Evolutionary conservation across 2,329 filamentous ascomycete genomes (phyloP).

Genomic region (Penicillium freii): DNA sequence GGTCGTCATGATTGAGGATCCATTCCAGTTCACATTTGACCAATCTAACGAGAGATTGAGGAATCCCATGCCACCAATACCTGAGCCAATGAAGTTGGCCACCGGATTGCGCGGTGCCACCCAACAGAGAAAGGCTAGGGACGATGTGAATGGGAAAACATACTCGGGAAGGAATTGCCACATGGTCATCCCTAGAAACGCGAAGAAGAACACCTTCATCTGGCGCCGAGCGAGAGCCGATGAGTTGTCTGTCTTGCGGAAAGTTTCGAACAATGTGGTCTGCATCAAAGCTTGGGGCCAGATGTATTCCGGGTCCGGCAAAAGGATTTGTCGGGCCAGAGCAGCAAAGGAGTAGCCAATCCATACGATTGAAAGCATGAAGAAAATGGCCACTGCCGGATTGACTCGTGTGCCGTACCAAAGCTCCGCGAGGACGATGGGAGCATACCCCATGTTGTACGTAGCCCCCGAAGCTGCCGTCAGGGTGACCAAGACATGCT

Average conservation of each 20-base stretch:
- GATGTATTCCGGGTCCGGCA: slow-evolving; percentile 58
- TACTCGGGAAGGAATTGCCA: slow-evolving; percentile 65
- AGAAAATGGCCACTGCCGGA: slow-evolving; percentile 56
- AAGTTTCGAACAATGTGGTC: slow-evolving; percentile 58
- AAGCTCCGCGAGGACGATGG: slow-evolving; percentile 56
- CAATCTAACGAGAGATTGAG: slow-evolving; percentile 61
- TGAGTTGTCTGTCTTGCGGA: slow-evolving; percentile 49
- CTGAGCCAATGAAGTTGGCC: slow-evolving; percentile 61
- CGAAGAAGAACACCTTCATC: slow-evolving; percentile 57
- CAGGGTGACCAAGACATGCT: slow-evolving; percentile 58
- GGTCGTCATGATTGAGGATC: slow-evolving; percentile 52
- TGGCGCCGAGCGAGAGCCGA: slow-evolving; percentile 52
- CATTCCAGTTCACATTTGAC: slow-evolving; percentile 58
- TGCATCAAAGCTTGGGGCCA: slow-evolving; percentile 57
- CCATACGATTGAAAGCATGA: slow-evolving; percentile 60
- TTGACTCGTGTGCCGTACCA: slow-evolving; percentile 56
- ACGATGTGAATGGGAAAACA: slow-evolving; percentile 59
- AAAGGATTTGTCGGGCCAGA: slow-evolving; percentile 55
- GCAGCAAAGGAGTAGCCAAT: slow-evolving; percentile 60
- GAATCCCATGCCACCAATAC: slow-evolving; percentile 62
- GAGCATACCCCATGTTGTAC: slow-evolving; percentile 52
- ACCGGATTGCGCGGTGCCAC: slow-evolving; percentile 58
- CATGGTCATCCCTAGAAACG: slow-evolving; percentile 52
- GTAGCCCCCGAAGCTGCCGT: slow-evolving; percentile 55
- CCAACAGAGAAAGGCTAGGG: slow-evolving; percentile 63